Evolutionary conservation across 257 asterid genomes (phyloP).

Genomic region (Penstemon davidsonii): DNA sequence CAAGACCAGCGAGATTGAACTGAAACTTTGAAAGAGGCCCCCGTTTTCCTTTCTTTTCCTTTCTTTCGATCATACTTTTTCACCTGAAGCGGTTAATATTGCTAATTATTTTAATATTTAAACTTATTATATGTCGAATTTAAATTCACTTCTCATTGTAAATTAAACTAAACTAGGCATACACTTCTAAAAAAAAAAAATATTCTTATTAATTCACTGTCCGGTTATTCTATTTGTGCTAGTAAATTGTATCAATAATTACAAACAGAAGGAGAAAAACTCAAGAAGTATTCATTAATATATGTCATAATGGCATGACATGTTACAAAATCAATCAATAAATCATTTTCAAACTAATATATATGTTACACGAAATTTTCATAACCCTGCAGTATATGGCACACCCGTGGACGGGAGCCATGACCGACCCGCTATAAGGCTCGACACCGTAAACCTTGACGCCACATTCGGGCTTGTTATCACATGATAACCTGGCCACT

Average conservation of each 20-base stretch:
- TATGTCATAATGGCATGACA: constrained; percentile 45
- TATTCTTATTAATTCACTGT: too few relatives aligned
- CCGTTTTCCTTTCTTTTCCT: too few relatives aligned
- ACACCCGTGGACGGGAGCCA: constrained; percentile 88
- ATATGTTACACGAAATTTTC: constrained; percentile 5
- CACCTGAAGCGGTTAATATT: too few relatives aligned
- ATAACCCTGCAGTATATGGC: constrained; percentile 71
- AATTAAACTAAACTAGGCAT: too few relatives aligned
- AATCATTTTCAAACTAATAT: constrained; percentile 20
- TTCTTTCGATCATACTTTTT: too few relatives aligned
- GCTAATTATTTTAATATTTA: too few relatives aligned
- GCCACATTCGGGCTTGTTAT: constrained; percentile 44
- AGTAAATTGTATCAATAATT: neutral
- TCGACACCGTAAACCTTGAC: constrained; percentile 54
- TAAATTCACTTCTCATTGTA: too few relatives aligned
- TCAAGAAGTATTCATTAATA: constrained; percentile 13
- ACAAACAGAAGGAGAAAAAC: neutral
- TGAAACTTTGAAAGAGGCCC: too few relatives aligned
- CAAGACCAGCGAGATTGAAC: too few relatives aligned
- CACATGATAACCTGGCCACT: constrained; percentile 70
- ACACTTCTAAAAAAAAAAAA: too few relatives aligned
- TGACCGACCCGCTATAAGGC: constrained; percentile 59
- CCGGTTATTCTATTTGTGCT: too few relatives aligned
- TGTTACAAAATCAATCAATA: constrained; percentile 38
- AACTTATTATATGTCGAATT: too few relatives aligned